These are phyloP conservation scores for Osmanthus fragrans DNA, from an alignment of 257 asterid genomes.

Conservation along the genomic window DNA sequence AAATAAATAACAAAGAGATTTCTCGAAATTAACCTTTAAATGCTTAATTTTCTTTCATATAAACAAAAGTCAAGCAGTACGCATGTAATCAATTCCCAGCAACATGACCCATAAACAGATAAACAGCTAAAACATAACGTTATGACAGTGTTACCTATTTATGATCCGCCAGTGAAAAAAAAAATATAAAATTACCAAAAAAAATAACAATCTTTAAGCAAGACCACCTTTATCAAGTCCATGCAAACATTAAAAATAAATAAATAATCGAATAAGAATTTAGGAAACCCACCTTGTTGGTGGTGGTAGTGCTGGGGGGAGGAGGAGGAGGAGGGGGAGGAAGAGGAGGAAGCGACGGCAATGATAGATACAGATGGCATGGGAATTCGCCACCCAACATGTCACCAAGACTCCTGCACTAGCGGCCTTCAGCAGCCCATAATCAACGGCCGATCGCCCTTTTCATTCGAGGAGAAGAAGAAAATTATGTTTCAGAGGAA, in stretches of 20 bases:
- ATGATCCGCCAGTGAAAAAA: neutral
- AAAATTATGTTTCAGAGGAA: neutral
- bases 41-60: neutral
- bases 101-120: conserved; percentile 14
- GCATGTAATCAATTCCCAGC: neutral
- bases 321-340: conserved; percentile 14
- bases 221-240: neutral
- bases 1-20: neutral
- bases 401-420: neutral
- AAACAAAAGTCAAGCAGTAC: neutral
- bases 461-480: neutral
- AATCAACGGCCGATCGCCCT: neutral
- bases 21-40: neutral
- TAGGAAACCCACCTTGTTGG: conserved; percentile 29
- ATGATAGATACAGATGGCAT: conserved; percentile 57
- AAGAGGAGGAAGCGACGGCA: conserved; percentile 46
- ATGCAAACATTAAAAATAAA: neutral
- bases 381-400: conserved; percentile 44
- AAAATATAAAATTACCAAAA: neutral
- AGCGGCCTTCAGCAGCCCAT: neutral
- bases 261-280: neutral
- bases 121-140: conserved; percentile 11
- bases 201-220: neutral
- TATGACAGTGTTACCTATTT: conserved; percentile 3
- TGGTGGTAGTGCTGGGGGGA: conserved; percentile 23